Evolutionary conservation across 2,329 filamentous ascomycete genomes (phyloP), one percentile per base, ranked within the genome.

Genomic region (Dactylellina cionopaga): DNA sequence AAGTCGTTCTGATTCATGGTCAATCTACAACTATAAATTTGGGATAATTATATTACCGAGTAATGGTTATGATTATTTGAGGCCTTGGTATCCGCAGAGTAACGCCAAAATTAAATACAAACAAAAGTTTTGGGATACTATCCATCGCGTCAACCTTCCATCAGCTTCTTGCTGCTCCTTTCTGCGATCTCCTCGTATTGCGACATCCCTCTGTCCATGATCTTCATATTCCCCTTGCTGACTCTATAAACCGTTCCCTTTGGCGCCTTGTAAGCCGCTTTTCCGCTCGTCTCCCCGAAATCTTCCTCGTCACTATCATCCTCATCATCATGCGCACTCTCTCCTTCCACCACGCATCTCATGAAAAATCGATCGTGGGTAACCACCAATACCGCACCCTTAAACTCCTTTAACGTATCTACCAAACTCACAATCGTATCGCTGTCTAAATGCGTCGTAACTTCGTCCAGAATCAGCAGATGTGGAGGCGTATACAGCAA

Each of bases 301-400:
- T 79, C 78, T 29, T 81, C 81, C 1, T 80, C 81, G 1, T 81
- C 82, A 1, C 75, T 79, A 1, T 77, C 81, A 17, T 80, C 81
- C 47, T 83, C 83, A 46, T 84, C 83, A 2, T 81, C 82, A 1
- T 79, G 80, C n/a, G 80, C 84, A 2, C 75, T 79, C 47, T 85
- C 80, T 0, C 89, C 89, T 78, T 92, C 89, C 0, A 95, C 83
- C 0, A 90, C 90, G 1, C 87, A 88, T 46, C 89, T 85, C 81
- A 95, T 85, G 76, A 96, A 89, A 84, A 90, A 96, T 29, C 92
- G 84, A 79, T 96, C 92, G 81, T 96, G 92, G 33, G 88, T 92
- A 3, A 95, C 89, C 3, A 95, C 81, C 37, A 96, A 81, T 2
- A 95, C 85, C 0, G 91, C 91, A 0, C 92, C 92, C 62, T 88